Evolutionary conservation across 2,329 filamentous ascomycete species (phyloP).

Genomic region (Microascus cirrosus): DNA sequence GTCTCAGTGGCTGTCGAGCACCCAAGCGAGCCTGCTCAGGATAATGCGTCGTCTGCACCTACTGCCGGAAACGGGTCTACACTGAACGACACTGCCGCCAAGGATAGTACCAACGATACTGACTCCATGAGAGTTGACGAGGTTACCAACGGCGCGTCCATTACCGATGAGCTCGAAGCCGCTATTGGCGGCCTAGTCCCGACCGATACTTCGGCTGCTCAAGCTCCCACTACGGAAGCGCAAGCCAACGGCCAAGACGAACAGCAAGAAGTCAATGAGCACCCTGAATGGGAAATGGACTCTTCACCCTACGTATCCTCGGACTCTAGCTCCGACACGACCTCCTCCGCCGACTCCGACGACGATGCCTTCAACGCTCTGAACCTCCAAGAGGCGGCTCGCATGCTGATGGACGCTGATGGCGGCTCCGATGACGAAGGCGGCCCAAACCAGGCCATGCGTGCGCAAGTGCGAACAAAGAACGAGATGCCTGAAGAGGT

Average conservation of each 20-base stretch:
- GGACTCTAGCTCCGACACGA: constrained; percentile 46
- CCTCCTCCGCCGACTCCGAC: constrained; percentile 45
- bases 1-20: neutral
- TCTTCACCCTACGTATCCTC: constrained; percentile 65
- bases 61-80: neutral
- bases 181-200: constrained; percentile 24
- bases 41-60: neutral
- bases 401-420: constrained; percentile 75
- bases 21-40: neutral
- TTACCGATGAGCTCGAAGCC: constrained; percentile 31
- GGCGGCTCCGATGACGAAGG: constrained; percentile 66
- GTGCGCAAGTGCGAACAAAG: constrained; percentile 55
- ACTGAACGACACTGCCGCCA: neutral
- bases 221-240: neutral
- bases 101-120: constrained; percentile 3
- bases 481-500: constrained; percentile 63
- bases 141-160: neutral
- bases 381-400: constrained; percentile 71
- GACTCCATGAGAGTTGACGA: constrained; percentile 25
- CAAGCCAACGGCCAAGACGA: neutral
- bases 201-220: constrained; percentile 6
- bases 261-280: constrained; percentile 16
- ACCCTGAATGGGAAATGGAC: constrained; percentile 77
- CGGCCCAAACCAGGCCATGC: constrained; percentile 34
- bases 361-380: constrained; percentile 61